Conservation (phyloP, 306 rosid genomes). For the Lotus japonicus region DNA sequence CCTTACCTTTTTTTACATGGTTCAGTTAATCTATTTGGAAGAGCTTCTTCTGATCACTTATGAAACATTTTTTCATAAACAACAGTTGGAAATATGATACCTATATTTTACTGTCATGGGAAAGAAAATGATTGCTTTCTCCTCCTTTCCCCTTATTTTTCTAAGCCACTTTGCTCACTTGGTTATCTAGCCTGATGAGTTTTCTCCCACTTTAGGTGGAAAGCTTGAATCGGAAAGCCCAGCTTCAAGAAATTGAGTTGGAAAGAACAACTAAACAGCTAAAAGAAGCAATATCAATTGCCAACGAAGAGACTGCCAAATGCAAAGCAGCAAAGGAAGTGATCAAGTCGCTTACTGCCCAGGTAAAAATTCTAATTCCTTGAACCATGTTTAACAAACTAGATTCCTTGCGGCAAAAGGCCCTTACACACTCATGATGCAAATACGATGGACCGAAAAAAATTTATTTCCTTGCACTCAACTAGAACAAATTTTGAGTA, state of each 20-base stretch:
- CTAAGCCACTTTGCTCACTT: background rate
- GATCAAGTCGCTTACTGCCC: conserved; percentile 92
- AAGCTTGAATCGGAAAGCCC: conserved; percentile 72
- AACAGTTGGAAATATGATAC: background rate
- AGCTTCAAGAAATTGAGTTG: conserved; percentile 81
- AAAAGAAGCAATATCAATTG: conserved; percentile 84
- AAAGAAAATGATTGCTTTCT: background rate
- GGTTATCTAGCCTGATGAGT: conserved; percentile 25
- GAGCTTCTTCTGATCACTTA: conserved; percentile 1
- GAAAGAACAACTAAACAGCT: conserved; percentile 85
- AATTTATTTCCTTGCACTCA: too few relatives aligned
- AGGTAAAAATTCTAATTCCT: conserved; percentile 37
- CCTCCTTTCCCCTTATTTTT: background rate
- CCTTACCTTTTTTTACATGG: too few relatives aligned
- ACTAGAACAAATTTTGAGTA: too few relatives aligned
- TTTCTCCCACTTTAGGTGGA: conserved; percentile 54
- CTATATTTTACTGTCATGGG: background rate
- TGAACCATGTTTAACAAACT: background rate
- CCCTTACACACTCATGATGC: background rate
- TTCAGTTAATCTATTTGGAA: background rate
- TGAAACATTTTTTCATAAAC: background rate
- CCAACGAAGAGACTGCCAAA: conserved; percentile 78
- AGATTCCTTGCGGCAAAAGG: conserved; percentile 2
- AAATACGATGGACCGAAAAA: background rate
- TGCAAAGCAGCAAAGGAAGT: conserved; percentile 97